Evolutionary conservation across 1,284 basidiomycete genomes (phyloP), one percentile per base, ranked within the genome.

Genomic region (Cryptococcus wingfieldii): DNA sequence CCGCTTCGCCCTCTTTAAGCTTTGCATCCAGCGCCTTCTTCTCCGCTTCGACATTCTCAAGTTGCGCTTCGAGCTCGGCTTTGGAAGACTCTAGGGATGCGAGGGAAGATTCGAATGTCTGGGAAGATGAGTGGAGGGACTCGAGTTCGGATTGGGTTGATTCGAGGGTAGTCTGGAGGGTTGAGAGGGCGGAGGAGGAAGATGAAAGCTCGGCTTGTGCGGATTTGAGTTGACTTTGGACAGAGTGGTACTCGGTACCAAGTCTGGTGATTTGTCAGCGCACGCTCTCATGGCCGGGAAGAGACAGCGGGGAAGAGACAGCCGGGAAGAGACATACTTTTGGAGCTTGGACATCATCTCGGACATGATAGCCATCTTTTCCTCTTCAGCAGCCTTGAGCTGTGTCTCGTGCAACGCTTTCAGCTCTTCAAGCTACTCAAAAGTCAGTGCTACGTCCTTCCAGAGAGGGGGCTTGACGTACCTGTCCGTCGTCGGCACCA

Each of bases 1-100:
- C 64, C 47, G 65, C 63, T 5, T 60, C 64, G 18, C 61, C 63
- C 46, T 67, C 58, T 3, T 42, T 51, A 43, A 70, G 47, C 55
- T 66, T 63, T 25, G 47, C 55, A 31, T 65, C 55, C 14, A 65
- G 54, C 47, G 51, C 49, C n/a, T 56, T 51, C 28, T 55, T 61
- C 4, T 55, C 53, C 3, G 31, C 41, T 37, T 58, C 52, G n/a
- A 65, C 54, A 9, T 60, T 56, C 4, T 54, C 37, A 8, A 65
- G 53, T 23, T 59, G 61, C 9, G 38, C 53, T 42, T 59, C 54
- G n/a, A 60, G 43, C 3, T 18, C 37, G 9, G 48, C 38, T n/a
- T 56, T 56, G 43, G 42, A 38, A 1, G 54, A 31, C n/a, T 50
- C 38, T 4, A 53, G 16, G 4, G 44, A 10, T 2, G 46, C n/a